A percentile compares a stretch with the other conserved stretches of the same genome.
Conservation (phyloP, 148 eudicot species). For the Agrostemma githago region DNA sequence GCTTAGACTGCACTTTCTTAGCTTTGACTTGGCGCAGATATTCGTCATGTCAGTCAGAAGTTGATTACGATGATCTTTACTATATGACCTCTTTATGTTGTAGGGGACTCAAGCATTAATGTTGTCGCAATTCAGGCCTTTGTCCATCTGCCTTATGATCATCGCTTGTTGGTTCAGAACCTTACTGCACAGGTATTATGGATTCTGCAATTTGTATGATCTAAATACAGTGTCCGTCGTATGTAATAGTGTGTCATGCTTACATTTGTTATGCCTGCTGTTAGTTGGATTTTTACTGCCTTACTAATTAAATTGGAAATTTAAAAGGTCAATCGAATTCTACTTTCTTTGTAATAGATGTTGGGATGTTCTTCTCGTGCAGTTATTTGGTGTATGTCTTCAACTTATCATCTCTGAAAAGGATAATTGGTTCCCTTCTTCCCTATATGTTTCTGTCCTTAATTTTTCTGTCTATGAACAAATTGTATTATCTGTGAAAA, state of each 20-base stretch:
- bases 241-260: not conserved
- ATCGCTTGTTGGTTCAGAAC: conserved; percentile 69
- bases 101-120: conserved; percentile 66
- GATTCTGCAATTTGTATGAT: not conserved
- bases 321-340: not conserved
- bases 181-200: conserved; percentile 72
- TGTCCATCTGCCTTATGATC: conserved; percentile 78
- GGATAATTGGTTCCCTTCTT: not conserved
- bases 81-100: conserved; percentile 4
- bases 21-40: not conserved
- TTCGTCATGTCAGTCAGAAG: not conserved
- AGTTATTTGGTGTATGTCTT: not conserved
- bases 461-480: not conserved
- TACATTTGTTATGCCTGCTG: not conserved
- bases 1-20: not conserved
- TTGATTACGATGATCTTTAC: not conserved
- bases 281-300: not conserved
- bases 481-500: not conserved
- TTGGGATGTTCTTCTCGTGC: not conserved
- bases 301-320: not conserved
- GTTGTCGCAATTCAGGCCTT: conserved; percentile 78
- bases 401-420: not conserved
- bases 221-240: not conserved
- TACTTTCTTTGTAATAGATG: not conserved
- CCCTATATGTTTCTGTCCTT: not conserved